Base-by-base conservation (phyloP, 2,329 filamentous ascomycete species). In the Penicillium sp. region DNA sequence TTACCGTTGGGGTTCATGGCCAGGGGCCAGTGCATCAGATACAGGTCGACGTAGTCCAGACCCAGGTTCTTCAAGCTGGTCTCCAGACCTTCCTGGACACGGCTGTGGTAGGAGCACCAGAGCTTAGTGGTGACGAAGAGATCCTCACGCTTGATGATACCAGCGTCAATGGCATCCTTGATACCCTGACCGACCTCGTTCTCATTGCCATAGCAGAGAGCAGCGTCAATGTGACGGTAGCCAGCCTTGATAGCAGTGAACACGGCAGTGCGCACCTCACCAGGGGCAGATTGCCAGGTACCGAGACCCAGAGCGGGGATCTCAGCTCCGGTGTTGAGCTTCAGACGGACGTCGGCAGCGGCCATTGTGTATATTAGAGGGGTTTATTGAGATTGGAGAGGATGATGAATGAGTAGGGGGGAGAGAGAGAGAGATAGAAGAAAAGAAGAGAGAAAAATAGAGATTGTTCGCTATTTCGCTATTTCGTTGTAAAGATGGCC, bases 61-160 rank as follows among this genome's bases (percentile, higher is more conserved):
- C 90, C 89, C 31, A 95, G 77, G 55, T 83, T 81, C 75, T 87
- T 83, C 70, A 94, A 78, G 66, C 87, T 89, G 80, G 87, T 86
- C 61, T 91, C 84, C 31, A 94, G 80, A 31, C 83, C 86, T 65
- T 88, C 77, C 74, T 89, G 86, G 5, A 86, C 86, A 6, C 87
- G 81, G 26, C 83, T 84, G 73, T 88, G 87, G 77, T 89, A 92
- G 47, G 89, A 91, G 67, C 86, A 88, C 89, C 91, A 95, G 33
- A 92, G 83, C 81, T 96, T 95, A 67, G 87, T 91, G 51, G 90
- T 89, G 55, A 95, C 84, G 76, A 94, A 95, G 58, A 95, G 76
- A 54, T 95, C 89, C 71, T 89, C 84, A 57, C 91, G 84, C 81
- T 87, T 89, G 65, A 89, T 78, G 57, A 83, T 79, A 21, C 90